phyloP scores from a whole-genome alignment of 202 grass and related monocot genomes.

The Schoenoplectus tabernaemontani region DNA sequence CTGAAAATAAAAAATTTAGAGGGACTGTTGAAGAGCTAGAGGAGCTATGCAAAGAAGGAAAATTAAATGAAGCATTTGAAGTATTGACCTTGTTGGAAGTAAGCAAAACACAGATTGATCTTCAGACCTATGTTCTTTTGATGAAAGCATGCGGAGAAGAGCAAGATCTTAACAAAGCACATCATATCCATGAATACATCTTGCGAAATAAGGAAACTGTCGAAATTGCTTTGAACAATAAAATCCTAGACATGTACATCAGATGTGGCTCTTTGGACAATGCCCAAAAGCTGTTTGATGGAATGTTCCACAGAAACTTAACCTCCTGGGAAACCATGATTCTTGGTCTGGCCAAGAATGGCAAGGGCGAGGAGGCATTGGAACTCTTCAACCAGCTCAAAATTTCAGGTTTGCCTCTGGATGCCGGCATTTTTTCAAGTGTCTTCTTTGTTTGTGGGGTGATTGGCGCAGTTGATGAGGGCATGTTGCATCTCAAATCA shows the following conservation, averaged over 20 bases:
- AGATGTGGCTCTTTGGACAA: constrained; percentile 78
- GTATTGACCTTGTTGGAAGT: constrained; percentile 40
- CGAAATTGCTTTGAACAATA: constrained; percentile 59
- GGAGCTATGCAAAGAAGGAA: constrained; percentile 57
- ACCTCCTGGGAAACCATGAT: constrained; percentile 81
- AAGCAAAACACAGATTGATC: constrained; percentile 31
- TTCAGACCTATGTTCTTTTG: constrained; percentile 44
- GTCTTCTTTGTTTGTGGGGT: constrained; percentile 69
- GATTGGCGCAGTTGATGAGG: constrained; percentile 78
- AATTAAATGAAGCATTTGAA: constrained; percentile 76
- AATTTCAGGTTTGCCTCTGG: constrained; percentile 46
- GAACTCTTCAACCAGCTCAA: constrained; percentile 63
- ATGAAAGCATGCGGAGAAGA: constrained; percentile 72
- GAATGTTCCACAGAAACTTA: constrained; percentile 53
- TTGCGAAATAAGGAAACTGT: constrained; percentile 29
- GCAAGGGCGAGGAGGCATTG: constrained; percentile 74
- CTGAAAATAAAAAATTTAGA: constrained; percentile 21
- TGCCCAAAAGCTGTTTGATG: constrained; percentile 55
- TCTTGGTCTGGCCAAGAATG: constrained; percentile 63
- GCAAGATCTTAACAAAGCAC: constrained; percentile 49
- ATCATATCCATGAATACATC: constrained; percentile 45
- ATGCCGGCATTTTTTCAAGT: constrained; percentile 51
- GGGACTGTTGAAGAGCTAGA: constrained; percentile 80
- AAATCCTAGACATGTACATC: constrained; percentile 79
- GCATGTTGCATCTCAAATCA: constrained; percentile 89